Conservation (phyloP, 2,329 filamentous ascomycete species). For the Aspergillus nomiae region DNA sequence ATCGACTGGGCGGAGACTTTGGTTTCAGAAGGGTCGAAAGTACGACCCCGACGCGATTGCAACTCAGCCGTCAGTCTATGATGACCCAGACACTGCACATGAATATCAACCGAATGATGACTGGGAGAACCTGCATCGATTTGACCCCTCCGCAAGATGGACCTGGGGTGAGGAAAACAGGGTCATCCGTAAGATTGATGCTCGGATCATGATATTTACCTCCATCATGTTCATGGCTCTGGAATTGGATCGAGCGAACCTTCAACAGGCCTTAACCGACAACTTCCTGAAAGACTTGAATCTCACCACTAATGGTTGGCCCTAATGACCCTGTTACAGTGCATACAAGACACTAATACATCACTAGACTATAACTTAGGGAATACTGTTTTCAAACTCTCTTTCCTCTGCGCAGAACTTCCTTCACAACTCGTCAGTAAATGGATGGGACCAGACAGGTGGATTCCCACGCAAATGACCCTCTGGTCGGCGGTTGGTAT, state of each 20-base stretch:
- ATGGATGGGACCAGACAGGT: slow-evolving; percentile 38
- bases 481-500: background rate
- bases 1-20: slow-evolving; percentile 28
- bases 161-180: slow-evolving; percentile 13
- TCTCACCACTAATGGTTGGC: slow-evolving; percentile 24
- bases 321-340: fast-evolving
- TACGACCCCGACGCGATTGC: slow-evolving; percentile 32
- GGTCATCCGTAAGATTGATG: slow-evolving; percentile 14
- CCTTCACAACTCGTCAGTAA: slow-evolving; percentile 61
- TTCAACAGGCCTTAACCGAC: slow-evolving; percentile 59
- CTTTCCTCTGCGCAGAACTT: slow-evolving; percentile 56
- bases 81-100: slow-evolving; percentile 44
- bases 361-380: slow-evolving; percentile 52
- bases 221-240: slow-evolving; percentile 32
- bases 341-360: background rate
- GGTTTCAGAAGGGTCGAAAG: slow-evolving; percentile 25
- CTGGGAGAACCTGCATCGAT: slow-evolving; percentile 28
- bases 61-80: slow-evolving; percentile 48
- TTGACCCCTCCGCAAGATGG: slow-evolving; percentile 14
- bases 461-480: background rate
- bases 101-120: slow-evolving; percentile 29
- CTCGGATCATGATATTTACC: slow-evolving; percentile 14
- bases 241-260: slow-evolving; percentile 61
- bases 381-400: slow-evolving; percentile 57
- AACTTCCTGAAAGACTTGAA: slow-evolving; percentile 39